Conservation (phyloP, 768 basidiomycete species). For the Amyloporia xantha region DNA sequence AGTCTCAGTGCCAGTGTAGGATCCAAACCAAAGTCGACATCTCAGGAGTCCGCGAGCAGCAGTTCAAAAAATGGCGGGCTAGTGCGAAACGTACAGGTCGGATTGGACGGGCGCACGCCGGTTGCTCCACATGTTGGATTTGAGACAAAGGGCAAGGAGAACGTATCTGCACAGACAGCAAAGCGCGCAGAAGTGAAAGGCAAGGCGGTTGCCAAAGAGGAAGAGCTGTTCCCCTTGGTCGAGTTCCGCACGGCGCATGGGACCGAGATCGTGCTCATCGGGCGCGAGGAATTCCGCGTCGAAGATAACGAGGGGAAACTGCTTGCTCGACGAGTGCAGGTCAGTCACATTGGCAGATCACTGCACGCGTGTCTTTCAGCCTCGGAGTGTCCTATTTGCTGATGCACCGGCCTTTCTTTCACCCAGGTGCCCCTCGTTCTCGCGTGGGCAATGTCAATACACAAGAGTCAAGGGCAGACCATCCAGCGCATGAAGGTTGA, state of each 20-base stretch:
- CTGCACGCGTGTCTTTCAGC: no score
- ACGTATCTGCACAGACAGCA: conserved; percentile 10
- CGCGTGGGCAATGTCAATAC: conserved; percentile 74
- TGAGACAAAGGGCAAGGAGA: conserved; percentile 28
- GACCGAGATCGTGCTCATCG: conserved; percentile 41
- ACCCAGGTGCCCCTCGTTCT: conserved; percentile 71
- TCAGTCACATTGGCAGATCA: conserved; percentile 6
- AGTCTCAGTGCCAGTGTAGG: neutral
- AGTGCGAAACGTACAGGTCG: conserved; percentile 29
- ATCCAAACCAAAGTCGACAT: conserved; percentile 12
- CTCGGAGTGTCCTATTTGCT: no score
- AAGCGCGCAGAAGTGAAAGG: conserved; percentile 10
- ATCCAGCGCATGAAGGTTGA: conserved; percentile 60
- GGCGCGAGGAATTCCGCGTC: conserved; percentile 46
- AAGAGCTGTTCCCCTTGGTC: conserved; percentile 40
- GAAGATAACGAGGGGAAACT: conserved; percentile 46
- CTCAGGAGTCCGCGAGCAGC: conserved; percentile 21
- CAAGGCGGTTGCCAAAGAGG: conserved; percentile 29
- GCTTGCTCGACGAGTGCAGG: conserved; percentile 42
- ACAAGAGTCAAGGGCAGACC: conserved; percentile 75
- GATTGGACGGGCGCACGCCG: conserved; percentile 25
- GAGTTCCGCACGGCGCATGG: conserved; percentile 37
- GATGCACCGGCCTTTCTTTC: no score
- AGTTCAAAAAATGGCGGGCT: conserved; percentile 28
- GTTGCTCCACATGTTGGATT: conserved; percentile 12